These are phyloP conservation scores for Ustilago crameri DNA, from an alignment of 1,284 basidiomycete species.

Conservation along the genomic window DNA sequence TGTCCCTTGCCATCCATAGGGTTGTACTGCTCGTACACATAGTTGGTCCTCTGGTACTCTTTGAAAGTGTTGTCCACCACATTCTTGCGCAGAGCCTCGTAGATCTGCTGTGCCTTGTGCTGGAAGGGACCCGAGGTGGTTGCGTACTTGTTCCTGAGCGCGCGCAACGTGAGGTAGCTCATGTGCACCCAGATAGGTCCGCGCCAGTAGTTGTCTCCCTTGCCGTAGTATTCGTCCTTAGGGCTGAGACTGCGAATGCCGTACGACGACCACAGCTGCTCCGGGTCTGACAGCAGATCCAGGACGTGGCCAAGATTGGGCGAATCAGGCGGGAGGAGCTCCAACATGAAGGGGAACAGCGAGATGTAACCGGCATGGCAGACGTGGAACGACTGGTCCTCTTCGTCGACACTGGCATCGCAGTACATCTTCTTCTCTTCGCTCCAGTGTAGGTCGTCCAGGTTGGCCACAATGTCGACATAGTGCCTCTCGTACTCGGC, in stretches of 20 bases:
- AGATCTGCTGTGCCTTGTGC: constrained; percentile 79
- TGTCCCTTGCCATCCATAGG: constrained; percentile 81
- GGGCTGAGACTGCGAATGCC: constrained; percentile 87
- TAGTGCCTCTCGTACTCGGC: constrained; percentile 80
- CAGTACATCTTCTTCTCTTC: constrained; percentile 90
- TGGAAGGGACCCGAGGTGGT: constrained; percentile 83
- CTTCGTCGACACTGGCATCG: constrained; percentile 83
- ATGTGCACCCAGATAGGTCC: constrained; percentile 96
- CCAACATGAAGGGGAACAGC: constrained; percentile 87
- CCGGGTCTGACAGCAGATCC: constrained; percentile 80
- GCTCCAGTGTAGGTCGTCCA: constrained; percentile 94
- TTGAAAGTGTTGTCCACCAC: constrained; percentile 86
- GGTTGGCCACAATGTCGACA: constrained; percentile 81
- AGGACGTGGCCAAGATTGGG: constrained; percentile 82
- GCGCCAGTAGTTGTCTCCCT: constrained; percentile 95
- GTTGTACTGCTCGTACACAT: constrained; percentile 97
- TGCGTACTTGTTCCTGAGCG: constrained; percentile 83
- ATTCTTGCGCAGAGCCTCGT: constrained; percentile 81
- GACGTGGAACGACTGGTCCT: constrained; percentile 87
- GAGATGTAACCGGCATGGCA: constrained; percentile 93
- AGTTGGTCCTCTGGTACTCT: constrained; percentile 90
- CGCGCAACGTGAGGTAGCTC: constrained; percentile 86
- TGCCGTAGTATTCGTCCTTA: constrained; percentile 85
- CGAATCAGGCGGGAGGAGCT: constrained; percentile 76
- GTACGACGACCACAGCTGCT: constrained; percentile 88